Evolutionary conservation across 139 green algal species (phyloP), one percentile per base, ranked within the genome.

Genomic region (Picochlorum sp.): DNA sequence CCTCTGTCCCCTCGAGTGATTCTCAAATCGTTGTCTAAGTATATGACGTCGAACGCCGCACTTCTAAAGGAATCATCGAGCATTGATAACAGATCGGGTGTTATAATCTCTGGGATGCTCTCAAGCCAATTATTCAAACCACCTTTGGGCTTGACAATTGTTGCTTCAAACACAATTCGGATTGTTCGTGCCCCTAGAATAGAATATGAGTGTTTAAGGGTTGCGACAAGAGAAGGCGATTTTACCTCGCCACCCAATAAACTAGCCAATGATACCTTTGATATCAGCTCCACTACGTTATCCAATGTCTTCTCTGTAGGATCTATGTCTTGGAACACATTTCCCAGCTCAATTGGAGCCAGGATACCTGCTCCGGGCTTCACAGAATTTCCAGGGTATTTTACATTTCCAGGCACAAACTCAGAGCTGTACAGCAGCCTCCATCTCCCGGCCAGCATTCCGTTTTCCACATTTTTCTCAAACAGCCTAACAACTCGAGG

Each of bases 31-130:
- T 63, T 52, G 32, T 83, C 75, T 45, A 84, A 45, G 45, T 41
- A 84, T 0, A 70, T 25, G 0, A 76, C 64, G 39, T 84, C 77
- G 50, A 84, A 84, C 12, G 50, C 57, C 4, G 72, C 67, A 5
- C 50, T 45, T 18, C 67, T 61, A 18, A 45, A 26, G 2, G 33
- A 26, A 22, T 32, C 24, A 30, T 49, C 32, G 20, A 82, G 26
- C 31, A 31, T 40, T 29, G 74, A 50, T 14, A 71, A 71, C 44
- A 82, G 63, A 43, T 59, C 39, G 3, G 72, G 75, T 20, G 67
- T 16, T 12, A 33, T 65, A 22, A 76, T 37, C 24, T 67, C 54
- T n/a, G 74, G 74, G 39, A 82, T 33, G 1, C 47, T 57, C 32
- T 67, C 60, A 59, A 80, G 45, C 53, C 58, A 57, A 26, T 63